Base-by-base conservation (phyloP, 2,329 filamentous ascomycete species). In the Fusarium annulatum region DNA sequence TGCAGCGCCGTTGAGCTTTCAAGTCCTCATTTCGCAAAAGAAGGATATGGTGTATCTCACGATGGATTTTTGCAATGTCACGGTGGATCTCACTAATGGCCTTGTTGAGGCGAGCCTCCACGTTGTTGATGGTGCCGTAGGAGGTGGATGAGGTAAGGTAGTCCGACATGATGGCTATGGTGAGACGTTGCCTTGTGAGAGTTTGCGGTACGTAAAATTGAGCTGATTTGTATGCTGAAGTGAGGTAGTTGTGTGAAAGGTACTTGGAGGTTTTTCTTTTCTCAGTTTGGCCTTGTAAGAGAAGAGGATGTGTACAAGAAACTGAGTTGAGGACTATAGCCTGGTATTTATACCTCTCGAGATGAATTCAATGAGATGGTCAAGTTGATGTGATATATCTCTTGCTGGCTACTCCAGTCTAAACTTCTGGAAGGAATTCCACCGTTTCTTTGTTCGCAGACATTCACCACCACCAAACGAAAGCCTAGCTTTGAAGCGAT, bases 41-140 rank as follows among this genome's bases (percentile, higher is more conserved):
- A 23, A 10, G 16, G 18, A 19, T 26, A 26, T 2, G 8, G 4
- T 36, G 0, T 9, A 36, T 26, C 3, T 34, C n/a, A 9, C 5
- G 3, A 23, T 3, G 28, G 2, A 33, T 11, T 2, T 9, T 7
- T 19, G 9, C 12, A 3, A 38, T 14, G 1, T 36, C 9, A 6
- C 9, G 3, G 10, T 11, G 3, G 1, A 53, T 14, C 33, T 12
- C 34, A 53, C 7, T 7, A 18, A 9, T 38, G 14, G 33, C 5
- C 7, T 5, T 9, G 5, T 9, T 2, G 51, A 53, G 9, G 34
- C 7, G 15, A 12, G 23, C 14, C 51, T 28, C 8, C 15, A 38
- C 23, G 5, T 21, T 10, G 11, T 45, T 23, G 9, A 28, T 9
- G 21, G 10, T 3, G 9, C 28, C 12, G 33, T 33, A 33, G 33